These are phyloP conservation scores for Xylaria sp. DNA, from an alignment of 2,329 filamentous ascomycete species.

Conservation along the genomic window DNA sequence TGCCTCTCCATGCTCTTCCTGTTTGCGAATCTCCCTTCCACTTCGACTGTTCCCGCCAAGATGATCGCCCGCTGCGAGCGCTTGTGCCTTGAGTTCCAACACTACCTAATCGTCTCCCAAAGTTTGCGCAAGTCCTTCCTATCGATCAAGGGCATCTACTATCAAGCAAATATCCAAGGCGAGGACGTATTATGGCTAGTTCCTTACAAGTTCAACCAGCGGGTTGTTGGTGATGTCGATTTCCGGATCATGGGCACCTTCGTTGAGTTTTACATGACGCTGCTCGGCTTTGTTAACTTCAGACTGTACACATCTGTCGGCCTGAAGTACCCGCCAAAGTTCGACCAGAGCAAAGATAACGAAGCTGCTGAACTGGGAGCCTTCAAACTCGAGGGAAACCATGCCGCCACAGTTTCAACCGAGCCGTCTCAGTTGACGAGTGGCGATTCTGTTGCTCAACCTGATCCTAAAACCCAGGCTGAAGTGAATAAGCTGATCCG, in stretches of 20 bases:
- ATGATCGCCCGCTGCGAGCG: slow-evolving; percentile 96
- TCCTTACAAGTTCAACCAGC: slow-evolving; percentile 97
- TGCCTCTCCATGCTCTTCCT: slow-evolving; percentile 96
- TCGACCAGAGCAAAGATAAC: slow-evolving; percentile 87
- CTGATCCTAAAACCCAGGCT: slow-evolving; percentile 71
- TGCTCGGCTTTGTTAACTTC: slow-evolving; percentile 96
- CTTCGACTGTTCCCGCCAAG: slow-evolving; percentile 88
- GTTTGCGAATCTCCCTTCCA: slow-evolving; percentile 95
- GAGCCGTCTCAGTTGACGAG: slow-evolving; percentile 63
- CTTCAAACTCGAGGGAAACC: slow-evolving; percentile 86
- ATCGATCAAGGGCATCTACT: slow-evolving; percentile 99
- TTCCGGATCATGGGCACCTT: slow-evolving; percentile 99
- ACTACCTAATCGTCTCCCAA: slow-evolving; percentile 93
- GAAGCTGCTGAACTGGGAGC: slow-evolving; percentile 89
- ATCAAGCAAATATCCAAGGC: slow-evolving; percentile 95
- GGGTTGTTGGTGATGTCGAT: slow-evolving; percentile 91
- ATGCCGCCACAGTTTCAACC: slow-evolving; percentile 63
- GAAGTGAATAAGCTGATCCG: slow-evolving; percentile 75
- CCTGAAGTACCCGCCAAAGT: slow-evolving; percentile 94
- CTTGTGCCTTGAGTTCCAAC: slow-evolving; percentile 93
- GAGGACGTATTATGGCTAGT: slow-evolving; percentile 98
- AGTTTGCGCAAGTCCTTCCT: slow-evolving; percentile 95
- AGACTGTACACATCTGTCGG: slow-evolving; percentile 90
- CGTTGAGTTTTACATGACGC: slow-evolving; percentile 97
- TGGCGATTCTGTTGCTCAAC: slow-evolving; percentile 61